Evolutionary conservation across 2,329 filamentous ascomycete species (phyloP), one percentile per base, ranked within the genome.

Genomic region (Colletotrichum graminicola): DNA sequence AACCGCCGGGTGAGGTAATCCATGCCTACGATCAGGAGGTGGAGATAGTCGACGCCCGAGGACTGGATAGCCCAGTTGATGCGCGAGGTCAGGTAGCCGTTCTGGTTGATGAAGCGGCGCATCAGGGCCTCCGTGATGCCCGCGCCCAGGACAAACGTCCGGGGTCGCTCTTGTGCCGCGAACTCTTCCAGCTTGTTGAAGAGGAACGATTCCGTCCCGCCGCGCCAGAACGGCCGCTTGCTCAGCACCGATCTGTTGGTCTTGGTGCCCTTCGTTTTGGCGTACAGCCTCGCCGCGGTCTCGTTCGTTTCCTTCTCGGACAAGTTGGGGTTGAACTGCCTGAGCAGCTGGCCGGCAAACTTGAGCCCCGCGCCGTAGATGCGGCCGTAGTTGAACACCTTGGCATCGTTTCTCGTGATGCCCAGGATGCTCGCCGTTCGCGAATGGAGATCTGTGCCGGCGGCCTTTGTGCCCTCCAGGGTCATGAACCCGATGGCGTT

Each of bases 41-140:
- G 96, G 2, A 99, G 88, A 80, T 99, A 99, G 80, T 99, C 97
- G 5, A 98, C 95, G 6, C 97, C 96, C 0, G 94, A 97, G 0
- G 95, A 98, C 78, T 99, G 96, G 76, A 99, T 98, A 3, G 96
- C 96, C 96, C 96, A 99, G 79, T 99, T 99, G 82, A 99, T 98
- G 43, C 97, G 92, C 23, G 93, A 97, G 1, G 96, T 98, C 84
- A 99, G 92, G 82, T 97, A 99, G 29, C 92, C 94, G 45, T 95
- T 94, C 78, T 94, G 96, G 80, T 89, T 93, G 76, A 99, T 91
- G 78, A 92, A 97, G 21, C 93, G 91, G 64, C 91, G 88, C 92
- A 97, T 97, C 26, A 99, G 84, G 0, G 97, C 96, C 82, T 99
- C 94, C 0, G 96, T 99, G 75, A 99, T 99, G 21, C 95, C 95